Percentiles rank a stretch among this genome's conserved stretches.
Conservation (phyloP, 108 stramenopile genomes). For the Chaetoceros muelleri region DNA sequence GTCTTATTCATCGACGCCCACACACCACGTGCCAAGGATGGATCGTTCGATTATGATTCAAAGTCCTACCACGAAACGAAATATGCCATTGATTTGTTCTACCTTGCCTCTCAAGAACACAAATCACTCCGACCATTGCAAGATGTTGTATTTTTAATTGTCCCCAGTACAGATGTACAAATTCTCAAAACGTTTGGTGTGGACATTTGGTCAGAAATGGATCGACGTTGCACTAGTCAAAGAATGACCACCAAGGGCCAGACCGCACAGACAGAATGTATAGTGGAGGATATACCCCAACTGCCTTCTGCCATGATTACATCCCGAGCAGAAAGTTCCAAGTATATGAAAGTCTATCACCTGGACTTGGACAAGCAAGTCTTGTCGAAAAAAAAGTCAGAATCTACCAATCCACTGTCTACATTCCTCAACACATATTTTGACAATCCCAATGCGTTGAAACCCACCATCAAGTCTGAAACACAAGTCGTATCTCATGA, state of each 20-base stretch:
- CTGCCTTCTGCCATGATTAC: not conserved
- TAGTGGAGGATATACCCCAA: not conserved
- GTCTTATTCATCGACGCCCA: slow-evolving; percentile 44
- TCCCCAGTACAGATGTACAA: slow-evolving; percentile 47
- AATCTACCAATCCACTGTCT: not conserved
- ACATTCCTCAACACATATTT: not conserved
- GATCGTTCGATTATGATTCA: slow-evolving; percentile 1
- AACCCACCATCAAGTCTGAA: not conserved
- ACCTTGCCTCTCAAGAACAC: slow-evolving; percentile 24
- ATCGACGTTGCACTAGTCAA: slow-evolving; percentile 4
- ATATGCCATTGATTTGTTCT: slow-evolving; percentile 29
- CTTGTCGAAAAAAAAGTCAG: not conserved
- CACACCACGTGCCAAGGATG: slow-evolving; percentile 7
- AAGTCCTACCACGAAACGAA: slow-evolving; percentile 6
- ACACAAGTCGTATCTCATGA: not conserved
- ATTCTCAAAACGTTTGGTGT: slow-evolving; percentile 60
- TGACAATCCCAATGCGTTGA: not conserved
- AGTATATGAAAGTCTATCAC: slow-evolving; percentile 4
- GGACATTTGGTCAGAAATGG: slow-evolving; percentile 57
- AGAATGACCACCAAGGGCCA: too few relatives aligned
- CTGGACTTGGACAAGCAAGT: not conserved
- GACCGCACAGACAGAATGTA: not conserved
- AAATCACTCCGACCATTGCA: slow-evolving; percentile 9
- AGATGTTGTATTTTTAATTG: slow-evolving; percentile 45
- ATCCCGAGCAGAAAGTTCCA: not conserved